A percentile compares a stretch with the other conserved stretches of the same genome.
Evolutionary conservation across 495 filamentous ascomycete species (phyloP).

Genomic region (Articulospora tetracladia): DNA sequence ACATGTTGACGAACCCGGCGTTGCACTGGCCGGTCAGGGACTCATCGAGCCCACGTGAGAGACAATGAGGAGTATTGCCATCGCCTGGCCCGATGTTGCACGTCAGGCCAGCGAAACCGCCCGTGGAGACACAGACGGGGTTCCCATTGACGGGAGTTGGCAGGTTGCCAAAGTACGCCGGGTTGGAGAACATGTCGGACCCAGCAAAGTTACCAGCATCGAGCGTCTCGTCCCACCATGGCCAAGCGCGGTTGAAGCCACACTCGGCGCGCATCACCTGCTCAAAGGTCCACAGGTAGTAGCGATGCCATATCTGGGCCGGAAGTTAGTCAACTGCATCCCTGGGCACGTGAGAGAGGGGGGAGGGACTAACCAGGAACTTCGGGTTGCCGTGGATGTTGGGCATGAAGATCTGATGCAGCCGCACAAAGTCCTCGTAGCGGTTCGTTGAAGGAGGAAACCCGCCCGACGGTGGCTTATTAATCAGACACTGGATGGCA

Average conservation of each 20-base stretch:
- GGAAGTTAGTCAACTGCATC: too few species aligned
- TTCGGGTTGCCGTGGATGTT: slow-evolving; percentile 25
- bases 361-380: too few species aligned
- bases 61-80: slow-evolving; percentile 6
- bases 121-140: not conserved
- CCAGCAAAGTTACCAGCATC: not conserved
- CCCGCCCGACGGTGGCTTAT: slow-evolving; percentile 26
- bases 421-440: slow-evolving; percentile 4
- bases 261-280: slow-evolving; percentile 64
- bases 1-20: not conserved
- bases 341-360: too few species aligned
- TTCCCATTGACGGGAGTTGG: too few species aligned
- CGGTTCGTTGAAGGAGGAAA: slow-evolving; percentile 9
- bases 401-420: slow-evolving; percentile 5
- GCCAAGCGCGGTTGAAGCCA: slow-evolving; percentile 42
- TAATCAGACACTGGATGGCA: slow-evolving; percentile 33
- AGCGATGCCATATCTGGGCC: slow-evolving; percentile 72
- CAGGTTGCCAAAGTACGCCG: not conserved
- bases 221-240: slow-evolving; percentile 7
- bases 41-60: not conserved
- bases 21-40: slow-evolving; percentile 1
- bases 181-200: slow-evolving; percentile 1
- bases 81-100: slow-evolving; percentile 4
- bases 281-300: slow-evolving; percentile 61
- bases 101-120: slow-evolving; percentile 7